These are phyloP conservation scores for Fomitopsis palustris DNA, from an alignment of 1,284 basidiomycete genomes.

Conservation along the genomic window DNA sequence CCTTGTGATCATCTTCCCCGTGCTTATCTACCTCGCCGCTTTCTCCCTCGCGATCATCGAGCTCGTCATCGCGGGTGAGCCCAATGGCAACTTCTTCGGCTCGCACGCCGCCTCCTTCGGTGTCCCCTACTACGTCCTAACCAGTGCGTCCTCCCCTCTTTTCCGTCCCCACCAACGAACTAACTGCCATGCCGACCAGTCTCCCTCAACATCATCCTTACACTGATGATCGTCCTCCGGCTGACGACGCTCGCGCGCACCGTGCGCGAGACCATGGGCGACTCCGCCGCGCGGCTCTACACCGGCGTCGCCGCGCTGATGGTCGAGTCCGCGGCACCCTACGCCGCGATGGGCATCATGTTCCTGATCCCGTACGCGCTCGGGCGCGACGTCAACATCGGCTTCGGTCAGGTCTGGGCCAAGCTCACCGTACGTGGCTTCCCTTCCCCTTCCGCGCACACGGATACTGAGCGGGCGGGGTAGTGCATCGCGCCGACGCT, in stretches of 20 bases:
- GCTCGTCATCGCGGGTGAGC: constrained; percentile 13
- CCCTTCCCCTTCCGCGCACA: not conserved
- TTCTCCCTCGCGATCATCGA: constrained; percentile 14
- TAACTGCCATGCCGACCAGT: not conserved
- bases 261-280: constrained; percentile 12
- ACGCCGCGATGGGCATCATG: constrained; percentile 12
- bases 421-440: constrained; percentile 14
- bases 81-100: constrained; percentile 15
- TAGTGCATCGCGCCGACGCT: constrained; percentile 20
- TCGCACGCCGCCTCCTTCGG: constrained; percentile 14
- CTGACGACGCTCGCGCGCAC: constrained; percentile 8
- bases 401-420: constrained; percentile 15
- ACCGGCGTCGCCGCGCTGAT: constrained; percentile 15
- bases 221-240: constrained; percentile 13
- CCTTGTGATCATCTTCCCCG: constrained; percentile 14
- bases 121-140: constrained; percentile 15
- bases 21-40: constrained; percentile 16
- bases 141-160: not conserved
- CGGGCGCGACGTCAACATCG: constrained; percentile 6
- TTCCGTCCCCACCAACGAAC: not conserved
- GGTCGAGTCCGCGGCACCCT: constrained; percentile 18
- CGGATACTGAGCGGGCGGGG: not conserved
- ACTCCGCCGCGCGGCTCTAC: constrained; percentile 10
- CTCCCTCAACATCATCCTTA: constrained; percentile 15
- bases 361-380: constrained; percentile 16